A percentile compares a stretch with the other conserved stretches of the same genome.
These are phyloP conservation scores for Polytrichum commune DNA, from an alignment of 225 moss, liverwort and hornwort genomes.

Conservation along the genomic window DNA sequence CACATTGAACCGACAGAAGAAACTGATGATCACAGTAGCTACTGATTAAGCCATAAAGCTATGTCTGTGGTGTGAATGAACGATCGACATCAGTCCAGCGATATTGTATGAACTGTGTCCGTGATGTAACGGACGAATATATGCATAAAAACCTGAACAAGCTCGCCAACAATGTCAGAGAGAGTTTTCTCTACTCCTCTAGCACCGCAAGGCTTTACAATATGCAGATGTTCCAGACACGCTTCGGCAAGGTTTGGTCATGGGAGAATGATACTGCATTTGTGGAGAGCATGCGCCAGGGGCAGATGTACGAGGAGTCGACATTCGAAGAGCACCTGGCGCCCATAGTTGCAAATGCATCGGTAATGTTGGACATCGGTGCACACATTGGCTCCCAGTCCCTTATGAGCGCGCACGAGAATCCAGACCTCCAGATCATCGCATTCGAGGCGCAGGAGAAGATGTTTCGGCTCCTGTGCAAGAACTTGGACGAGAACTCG, in stretches of 20 bases:
- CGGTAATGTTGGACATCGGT: not conserved
- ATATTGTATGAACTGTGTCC: too few relatives aligned
- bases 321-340: not conserved
- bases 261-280: conserved; percentile 5
- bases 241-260: not conserved
- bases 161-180: too few relatives aligned
- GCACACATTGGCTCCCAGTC: conserved; percentile 3
- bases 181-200: too few relatives aligned
- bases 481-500: not conserved
- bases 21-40: too few relatives aligned
- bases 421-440: not conserved
- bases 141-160: too few relatives aligned
- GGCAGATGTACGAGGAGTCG: not conserved
- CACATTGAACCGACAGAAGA: too few relatives aligned
- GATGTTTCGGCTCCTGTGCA: not conserved
- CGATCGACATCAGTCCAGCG: too few relatives aligned
- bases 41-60: too few relatives aligned
- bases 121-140: too few relatives aligned
- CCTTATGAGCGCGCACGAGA: conserved; percentile 1
- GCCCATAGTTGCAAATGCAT: not conserved
- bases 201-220: not conserved
- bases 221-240: not conserved
- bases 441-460: conserved; percentile 1
- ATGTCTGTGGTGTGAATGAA: too few relatives aligned
- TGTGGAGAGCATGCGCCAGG: conserved; percentile 1